phyloP scores from a whole-genome alignment of 495 filamentous ascomycete genomes.

The Annulohypoxylon nitens region DNA sequence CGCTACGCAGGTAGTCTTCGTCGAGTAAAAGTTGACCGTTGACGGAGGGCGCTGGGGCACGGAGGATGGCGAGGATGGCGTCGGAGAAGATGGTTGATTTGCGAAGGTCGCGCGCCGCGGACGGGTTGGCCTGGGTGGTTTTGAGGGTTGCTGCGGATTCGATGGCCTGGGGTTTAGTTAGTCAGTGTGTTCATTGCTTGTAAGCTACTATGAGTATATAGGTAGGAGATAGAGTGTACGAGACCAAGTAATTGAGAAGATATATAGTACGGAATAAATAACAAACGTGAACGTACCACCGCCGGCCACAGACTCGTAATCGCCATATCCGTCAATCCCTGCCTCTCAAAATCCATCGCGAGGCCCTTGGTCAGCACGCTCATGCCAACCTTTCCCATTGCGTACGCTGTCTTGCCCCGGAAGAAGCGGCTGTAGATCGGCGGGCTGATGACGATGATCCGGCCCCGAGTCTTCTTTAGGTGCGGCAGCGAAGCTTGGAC shows the following conservation, averaged over 20 bases:
- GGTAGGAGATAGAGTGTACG: too few relatives aligned
- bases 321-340: conserved; percentile 76
- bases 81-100: conserved; percentile 84
- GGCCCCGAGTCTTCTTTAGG: conserved; percentile 58
- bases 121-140: conserved; percentile 61
- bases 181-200: neutral
- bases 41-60: conserved; percentile 68
- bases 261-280: neutral
- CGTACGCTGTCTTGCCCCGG: conserved; percentile 87
- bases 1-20: conserved; percentile 81
- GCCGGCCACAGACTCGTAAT: conserved; percentile 89
- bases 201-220: too few relatives aligned
- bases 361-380: conserved; percentile 83
- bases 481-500: conserved; percentile 76
- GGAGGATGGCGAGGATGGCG: conserved; percentile 80
- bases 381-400: conserved; percentile 89
- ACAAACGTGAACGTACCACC: conserved; percentile 60
- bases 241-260: neutral
- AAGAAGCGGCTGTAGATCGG: conserved; percentile 91
- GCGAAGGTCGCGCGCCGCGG: conserved; percentile 67
- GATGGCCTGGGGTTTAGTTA: conserved; percentile 64
- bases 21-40: conserved; percentile 82
- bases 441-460: conserved; percentile 85
- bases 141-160: conserved; percentile 78
- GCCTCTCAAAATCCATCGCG: conserved; percentile 83